Percentiles rank a stretch among this genome's conserved stretches.
These are phyloP conservation scores for Neurospora tetrasperma DNA, from an alignment of 495 filamentous ascomycete genomes.

Conservation along the genomic window DNA sequence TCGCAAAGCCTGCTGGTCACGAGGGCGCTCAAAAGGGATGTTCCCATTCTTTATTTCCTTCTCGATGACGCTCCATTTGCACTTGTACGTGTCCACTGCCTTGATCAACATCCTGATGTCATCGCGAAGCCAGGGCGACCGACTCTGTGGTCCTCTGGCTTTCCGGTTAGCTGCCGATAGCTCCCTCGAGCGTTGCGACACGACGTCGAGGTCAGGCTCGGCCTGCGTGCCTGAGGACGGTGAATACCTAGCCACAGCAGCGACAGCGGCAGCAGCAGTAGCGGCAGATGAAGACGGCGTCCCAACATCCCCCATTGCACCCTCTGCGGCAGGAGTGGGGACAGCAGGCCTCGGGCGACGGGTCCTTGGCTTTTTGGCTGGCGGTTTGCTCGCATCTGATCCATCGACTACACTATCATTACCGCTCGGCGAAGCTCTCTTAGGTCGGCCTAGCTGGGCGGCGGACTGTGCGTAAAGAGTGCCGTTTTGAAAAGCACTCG, in stretches of 20 bases:
- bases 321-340: not conserved
- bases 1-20: conserved; percentile 53
- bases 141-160: conserved; percentile 29
- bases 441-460: conserved; percentile 7
- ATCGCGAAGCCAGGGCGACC: conserved; percentile 32
- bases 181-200: conserved; percentile 15
- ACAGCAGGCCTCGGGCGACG: conserved; percentile 13
- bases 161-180: conserved; percentile 18
- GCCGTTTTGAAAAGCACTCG: conserved; percentile 7
- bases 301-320: not conserved
- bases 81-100: conserved; percentile 38
- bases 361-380: conserved; percentile 13
- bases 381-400: not conserved
- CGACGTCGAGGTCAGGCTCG: conserved; percentile 18
- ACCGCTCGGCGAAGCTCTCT: conserved; percentile 8
- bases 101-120: conserved; percentile 41
- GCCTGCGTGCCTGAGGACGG: conserved; percentile 10
- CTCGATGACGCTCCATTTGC: conserved; percentile 45
- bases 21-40: conserved; percentile 28
- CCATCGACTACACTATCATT: not conserved
- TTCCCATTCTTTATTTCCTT: conserved; percentile 18
- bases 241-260: conserved; percentile 14
- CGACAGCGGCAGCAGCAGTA: not conserved
- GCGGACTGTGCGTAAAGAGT: conserved; percentile 17
- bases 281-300: not conserved